These are phyloP conservation scores for Pseudoturritis turrita DNA, from an alignment of 345 rosid genomes.

Conservation along the genomic window DNA sequence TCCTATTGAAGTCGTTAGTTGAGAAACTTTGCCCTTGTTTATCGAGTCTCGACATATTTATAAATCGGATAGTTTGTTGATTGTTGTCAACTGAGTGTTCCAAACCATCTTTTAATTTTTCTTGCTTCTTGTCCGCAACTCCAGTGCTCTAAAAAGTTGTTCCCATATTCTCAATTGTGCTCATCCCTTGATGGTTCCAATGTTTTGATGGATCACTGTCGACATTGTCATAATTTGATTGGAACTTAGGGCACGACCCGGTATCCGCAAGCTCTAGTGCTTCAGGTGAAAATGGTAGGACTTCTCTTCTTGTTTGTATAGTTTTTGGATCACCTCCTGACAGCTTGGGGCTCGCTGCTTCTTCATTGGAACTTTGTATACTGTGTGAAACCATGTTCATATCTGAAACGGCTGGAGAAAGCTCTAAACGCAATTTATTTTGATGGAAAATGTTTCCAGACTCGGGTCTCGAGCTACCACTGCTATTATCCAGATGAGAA, in stretches of 20 bases:
- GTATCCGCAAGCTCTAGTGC: conserved; percentile 77
- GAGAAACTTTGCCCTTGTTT: too few relatives aligned
- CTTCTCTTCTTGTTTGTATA: conserved; percentile 43
- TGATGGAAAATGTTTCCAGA: conserved; percentile 60
- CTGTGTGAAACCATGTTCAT: conserved; percentile 73
- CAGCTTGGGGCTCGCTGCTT: conserved; percentile 43
- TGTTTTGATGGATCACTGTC: too few relatives aligned
- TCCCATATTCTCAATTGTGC: too few relatives aligned
- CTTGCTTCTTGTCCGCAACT: too few relatives aligned
- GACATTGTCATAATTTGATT: too few relatives aligned
- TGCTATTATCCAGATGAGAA: conserved; percentile 52
- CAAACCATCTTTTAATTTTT: too few relatives aligned
- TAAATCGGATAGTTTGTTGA: too few relatives aligned
- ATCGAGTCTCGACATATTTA: too few relatives aligned
- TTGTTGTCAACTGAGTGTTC: too few relatives aligned
- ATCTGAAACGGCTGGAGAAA: conserved; percentile 79
- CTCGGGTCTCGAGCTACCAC: conserved; percentile 58
- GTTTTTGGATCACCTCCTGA: conserved; percentile 50
- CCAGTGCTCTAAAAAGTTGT: too few relatives aligned
- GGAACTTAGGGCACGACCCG: conserved; percentile 66
- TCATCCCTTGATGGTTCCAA: too few relatives aligned
- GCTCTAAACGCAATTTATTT: conserved; percentile 69
- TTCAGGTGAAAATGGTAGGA: conserved; percentile 49
- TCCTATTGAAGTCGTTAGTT: too few relatives aligned
- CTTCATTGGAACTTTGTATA: conserved; percentile 80